Base-by-base conservation (phyloP, 257 asterid species). In the Solanum chaucha region DNA sequence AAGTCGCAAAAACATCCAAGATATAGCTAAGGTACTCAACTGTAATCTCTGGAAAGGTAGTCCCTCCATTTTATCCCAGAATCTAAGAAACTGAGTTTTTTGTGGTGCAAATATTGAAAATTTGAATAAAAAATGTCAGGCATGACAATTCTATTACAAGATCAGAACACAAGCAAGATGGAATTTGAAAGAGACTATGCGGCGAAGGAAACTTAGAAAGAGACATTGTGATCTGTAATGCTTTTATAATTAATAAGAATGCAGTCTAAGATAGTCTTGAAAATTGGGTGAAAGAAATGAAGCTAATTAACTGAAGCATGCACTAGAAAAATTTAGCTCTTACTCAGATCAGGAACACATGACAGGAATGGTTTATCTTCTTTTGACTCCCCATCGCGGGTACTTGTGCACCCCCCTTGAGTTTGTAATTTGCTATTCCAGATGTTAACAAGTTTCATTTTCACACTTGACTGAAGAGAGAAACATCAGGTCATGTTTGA, bases 31-130 rank as follows among this genome's bases (percentile, higher is more conserved):
- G 28, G 28, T 28, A 28, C 28, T 28, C 28, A 28, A 95, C 99
- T 75, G 88, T 86, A 88, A 86, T 46, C 38, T 91, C 90, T 38
- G 87, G 89, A 70, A 51, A 83, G 83, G 86, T 55, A 46, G 83
- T 89, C 91, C 90, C 91, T 92, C 97, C 96, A 93, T 89, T 94
- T 94, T 86, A 87, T 6, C 80, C 91, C 87, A 87, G 87, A 82
- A 86, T 88, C 9, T n/a, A 90, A 73, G 85, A 89, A 78, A 87
- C 89, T 86, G 89, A 73, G 51, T 82, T 83, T 88, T 93, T 86
- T 88, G 87, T 85, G 90, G 44, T 32, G 82, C 89, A 36, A 64
- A 74, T 88, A 90, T 94, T 94, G 93, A 88, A 93, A 71, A 87
- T 28, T 28, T 28, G 28, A 28, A 28, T 28, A 28, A 28, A 28